Conservation (phyloP, 176 grass and related monocot genomes). For the Musa itinerans region DNA sequence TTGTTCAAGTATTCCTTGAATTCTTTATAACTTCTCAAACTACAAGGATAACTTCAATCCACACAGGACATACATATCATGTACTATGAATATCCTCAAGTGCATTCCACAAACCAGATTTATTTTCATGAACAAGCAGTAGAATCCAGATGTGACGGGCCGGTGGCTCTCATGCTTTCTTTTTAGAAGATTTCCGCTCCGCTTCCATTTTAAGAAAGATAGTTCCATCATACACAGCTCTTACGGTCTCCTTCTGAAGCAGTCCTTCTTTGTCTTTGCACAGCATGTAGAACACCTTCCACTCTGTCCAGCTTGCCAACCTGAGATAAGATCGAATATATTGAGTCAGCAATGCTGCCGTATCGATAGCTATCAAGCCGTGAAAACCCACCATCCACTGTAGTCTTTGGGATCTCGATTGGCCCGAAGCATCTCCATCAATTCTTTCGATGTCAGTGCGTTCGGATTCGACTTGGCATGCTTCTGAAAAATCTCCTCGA, state of each 20-base stretch:
- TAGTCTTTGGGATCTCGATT: constrained; percentile 54
- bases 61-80: no score
- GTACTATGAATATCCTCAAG: no score
- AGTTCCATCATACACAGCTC: constrained; percentile 59
- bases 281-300: constrained; percentile 39
- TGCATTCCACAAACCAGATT: no score
- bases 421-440: constrained; percentile 43
- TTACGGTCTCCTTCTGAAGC: constrained; percentile 52
- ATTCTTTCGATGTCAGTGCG: constrained; percentile 45
- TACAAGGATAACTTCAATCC: no score
- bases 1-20: no score
- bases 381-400: constrained; percentile 33
- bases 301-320: constrained; percentile 44
- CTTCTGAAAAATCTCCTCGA: constrained; percentile 71
- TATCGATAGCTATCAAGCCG: neutral
- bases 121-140: neutral
- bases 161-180: constrained; percentile 27
- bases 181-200: constrained; percentile 33
- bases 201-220: constrained; percentile 49
- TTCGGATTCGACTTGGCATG: constrained; percentile 47
- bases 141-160: neutral
- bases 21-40: no score
- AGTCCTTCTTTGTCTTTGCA: constrained; percentile 65
- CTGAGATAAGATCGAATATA: constrained; percentile 12
- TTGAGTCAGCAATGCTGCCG: neutral